Percentiles rank a stretch among this genome's conserved stretches.
Conservation (phyloP, 768 basidiomycete species). For the Thelephora aurantiotincta region DNA sequence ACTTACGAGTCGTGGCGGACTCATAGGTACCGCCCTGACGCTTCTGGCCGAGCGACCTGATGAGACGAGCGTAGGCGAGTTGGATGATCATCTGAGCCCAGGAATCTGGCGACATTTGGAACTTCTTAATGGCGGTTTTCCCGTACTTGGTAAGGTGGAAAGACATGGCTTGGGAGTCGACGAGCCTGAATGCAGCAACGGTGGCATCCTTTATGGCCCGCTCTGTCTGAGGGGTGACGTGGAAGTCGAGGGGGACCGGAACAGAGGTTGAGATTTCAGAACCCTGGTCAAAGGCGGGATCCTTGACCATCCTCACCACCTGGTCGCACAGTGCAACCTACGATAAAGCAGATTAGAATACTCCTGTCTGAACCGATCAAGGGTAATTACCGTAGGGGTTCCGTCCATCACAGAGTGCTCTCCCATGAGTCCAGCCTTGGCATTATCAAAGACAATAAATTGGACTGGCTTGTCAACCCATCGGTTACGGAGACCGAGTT, state of each 20-base stretch:
- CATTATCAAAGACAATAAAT: slow-evolving; percentile 71
- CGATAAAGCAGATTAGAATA: background rate
- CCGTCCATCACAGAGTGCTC: slow-evolving; percentile 92
- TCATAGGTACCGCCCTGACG: slow-evolving; percentile 76
- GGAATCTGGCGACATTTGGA: slow-evolving; percentile 84
- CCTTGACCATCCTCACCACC: slow-evolving; percentile 43
- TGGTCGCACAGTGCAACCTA: slow-evolving; percentile 49
- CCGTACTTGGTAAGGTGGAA: slow-evolving; percentile 66
- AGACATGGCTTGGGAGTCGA: slow-evolving; percentile 46
- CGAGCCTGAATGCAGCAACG: slow-evolving; percentile 37
- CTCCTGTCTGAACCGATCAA: background rate
- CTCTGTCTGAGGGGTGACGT: slow-evolving; percentile 31
- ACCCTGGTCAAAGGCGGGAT: slow-evolving; percentile 53
- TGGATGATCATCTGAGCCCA: slow-evolving; percentile 93
- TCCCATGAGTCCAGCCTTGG: slow-evolving; percentile 75
- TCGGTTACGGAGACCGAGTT: slow-evolving; percentile 49
- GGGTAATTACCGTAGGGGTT: slow-evolving; percentile 41
- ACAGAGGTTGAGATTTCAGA: slow-evolving; percentile 8
- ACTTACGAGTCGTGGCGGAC: slow-evolving; percentile 81
- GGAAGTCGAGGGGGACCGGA: slow-evolving; percentile 45
- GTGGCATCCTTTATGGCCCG: slow-evolving; percentile 45
- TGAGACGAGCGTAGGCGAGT: slow-evolving; percentile 69
- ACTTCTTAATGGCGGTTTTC: slow-evolving; percentile 73
- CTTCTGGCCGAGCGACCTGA: slow-evolving; percentile 18
- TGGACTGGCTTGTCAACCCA: slow-evolving; percentile 89